Conservation (phyloP, 345 rosid genomes). For the Brassica nigra region DNA sequence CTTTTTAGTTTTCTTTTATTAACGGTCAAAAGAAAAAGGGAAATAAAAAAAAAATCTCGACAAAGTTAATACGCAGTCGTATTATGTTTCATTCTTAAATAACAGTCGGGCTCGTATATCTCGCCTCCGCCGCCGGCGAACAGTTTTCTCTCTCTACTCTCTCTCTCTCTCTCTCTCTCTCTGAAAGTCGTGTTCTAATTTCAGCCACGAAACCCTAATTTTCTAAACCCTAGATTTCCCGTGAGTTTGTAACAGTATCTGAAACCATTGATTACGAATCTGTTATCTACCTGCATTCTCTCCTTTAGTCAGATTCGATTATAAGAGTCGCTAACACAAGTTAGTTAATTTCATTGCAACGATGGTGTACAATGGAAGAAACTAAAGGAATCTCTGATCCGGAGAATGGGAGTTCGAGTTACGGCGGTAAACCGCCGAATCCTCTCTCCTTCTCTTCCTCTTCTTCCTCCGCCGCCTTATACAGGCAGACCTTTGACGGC, state of each 20-base stretch:
- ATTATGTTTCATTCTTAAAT: slow-evolving; percentile 8
- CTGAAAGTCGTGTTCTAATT: slow-evolving; percentile 21
- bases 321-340: slow-evolving; percentile 30
- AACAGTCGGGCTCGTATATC: slow-evolving; percentile 29
- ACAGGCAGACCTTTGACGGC: slow-evolving; percentile 39
- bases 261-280: slow-evolving; percentile 13
- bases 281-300: slow-evolving; percentile 19
- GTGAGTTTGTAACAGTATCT: background rate
- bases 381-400: slow-evolving; percentile 45
- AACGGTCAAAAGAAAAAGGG: background rate
- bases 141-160: background rate
- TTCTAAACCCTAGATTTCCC: slow-evolving; percentile 27
- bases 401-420: slow-evolving; percentile 59
- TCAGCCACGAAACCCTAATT: slow-evolving; percentile 17
- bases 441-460: slow-evolving; percentile 52
- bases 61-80: background rate
- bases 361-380: slow-evolving; percentile 64
- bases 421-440: slow-evolving; percentile 67
- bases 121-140: slow-evolving; percentile 31
- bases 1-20: background rate
- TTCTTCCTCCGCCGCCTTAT: slow-evolving; percentile 42
- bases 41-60: background rate
- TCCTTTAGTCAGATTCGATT: background rate
- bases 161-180: slow-evolving; percentile 3
- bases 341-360: slow-evolving; percentile 34